phyloP scores from a whole-genome alignment of 2,329 filamentous ascomycete genomes.

The Apiospora phragmitis region DNA sequence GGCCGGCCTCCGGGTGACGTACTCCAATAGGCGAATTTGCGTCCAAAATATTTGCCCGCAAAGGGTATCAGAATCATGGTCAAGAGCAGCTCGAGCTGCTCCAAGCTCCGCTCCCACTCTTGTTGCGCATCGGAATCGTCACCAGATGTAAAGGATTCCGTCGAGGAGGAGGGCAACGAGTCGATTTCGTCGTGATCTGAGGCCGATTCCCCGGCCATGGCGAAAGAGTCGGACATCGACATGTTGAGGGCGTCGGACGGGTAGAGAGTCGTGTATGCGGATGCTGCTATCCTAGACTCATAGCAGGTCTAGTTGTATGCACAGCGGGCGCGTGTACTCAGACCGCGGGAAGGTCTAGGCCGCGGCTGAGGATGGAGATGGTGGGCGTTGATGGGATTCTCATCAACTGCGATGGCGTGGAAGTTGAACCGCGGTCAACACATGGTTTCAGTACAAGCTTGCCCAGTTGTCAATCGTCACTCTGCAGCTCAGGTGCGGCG shows the following conservation, averaged over 20 bases:
- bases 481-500: not conserved
- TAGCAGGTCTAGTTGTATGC: not conserved
- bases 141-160: slow-evolving; percentile 56
- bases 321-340: not conserved
- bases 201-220: slow-evolving; percentile 48
- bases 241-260: slow-evolving; percentile 20
- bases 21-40: slow-evolving; percentile 98
- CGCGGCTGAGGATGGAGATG: not conserved
- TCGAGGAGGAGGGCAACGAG: slow-evolving; percentile 63
- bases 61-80: slow-evolving; percentile 96
- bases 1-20: slow-evolving; percentile 38
- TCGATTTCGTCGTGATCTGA: slow-evolving; percentile 61
- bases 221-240: slow-evolving; percentile 48
- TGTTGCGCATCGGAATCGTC: slow-evolving; percentile 81
- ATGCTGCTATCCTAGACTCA: slow-evolving; percentile 4
- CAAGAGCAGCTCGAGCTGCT: slow-evolving; percentile 88
- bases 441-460: not conserved
- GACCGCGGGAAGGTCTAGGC: not conserved
- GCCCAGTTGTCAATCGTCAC: not conserved
- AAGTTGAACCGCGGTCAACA: slow-evolving; percentile 3
- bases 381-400: not conserved
- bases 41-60: slow-evolving; percentile 89
- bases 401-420: not conserved
- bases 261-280: not conserved
- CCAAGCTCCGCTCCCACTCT: slow-evolving; percentile 92